phyloP scores from a whole-genome alignment of 306 rosid genomes.

The Delonix regia region DNA sequence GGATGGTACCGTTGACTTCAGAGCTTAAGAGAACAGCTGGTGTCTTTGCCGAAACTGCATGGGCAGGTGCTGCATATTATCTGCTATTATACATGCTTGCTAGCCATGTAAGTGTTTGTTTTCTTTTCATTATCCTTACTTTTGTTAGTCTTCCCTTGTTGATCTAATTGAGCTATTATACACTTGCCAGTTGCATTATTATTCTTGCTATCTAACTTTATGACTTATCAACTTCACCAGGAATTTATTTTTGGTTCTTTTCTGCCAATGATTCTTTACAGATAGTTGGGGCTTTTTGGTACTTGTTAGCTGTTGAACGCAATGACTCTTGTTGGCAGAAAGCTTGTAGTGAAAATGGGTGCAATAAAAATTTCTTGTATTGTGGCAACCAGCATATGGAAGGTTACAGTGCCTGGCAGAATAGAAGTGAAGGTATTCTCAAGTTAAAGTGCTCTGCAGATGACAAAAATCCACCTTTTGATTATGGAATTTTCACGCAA shows the following conservation, averaged over 20 bases:
- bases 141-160: constrained; percentile 15
- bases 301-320: constrained; percentile 88
- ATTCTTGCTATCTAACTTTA: constrained; percentile 17
- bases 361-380: constrained; percentile 61
- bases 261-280: constrained; percentile 45
- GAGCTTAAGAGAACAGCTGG: constrained; percentile 98
- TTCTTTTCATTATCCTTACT: constrained; percentile 18
- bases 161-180: constrained; percentile 20
- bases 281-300: constrained; percentile 98
- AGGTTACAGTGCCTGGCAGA: constrained; percentile 49
- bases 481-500: constrained; percentile 77
- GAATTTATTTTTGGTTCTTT: constrained; percentile 12
- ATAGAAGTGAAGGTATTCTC: constrained; percentile 32
- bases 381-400: constrained; percentile 57
- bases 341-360: constrained; percentile 47
- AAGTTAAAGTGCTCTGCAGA: constrained; percentile 46
- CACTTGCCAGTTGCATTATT: constrained; percentile 17
- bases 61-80: constrained; percentile 99
- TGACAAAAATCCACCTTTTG: constrained; percentile 48
- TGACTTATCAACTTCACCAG: constrained; percentile 9
- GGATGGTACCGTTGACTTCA: constrained; percentile 82
- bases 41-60: constrained; percentile 96
- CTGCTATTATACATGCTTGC: constrained; percentile 94
- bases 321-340: constrained; percentile 94
- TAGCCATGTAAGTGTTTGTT: constrained; percentile 82